These are phyloP conservation scores for Onygenales sp. DNA, from an alignment of 2,329 filamentous ascomycete genomes.

Conservation along the genomic window DNA sequence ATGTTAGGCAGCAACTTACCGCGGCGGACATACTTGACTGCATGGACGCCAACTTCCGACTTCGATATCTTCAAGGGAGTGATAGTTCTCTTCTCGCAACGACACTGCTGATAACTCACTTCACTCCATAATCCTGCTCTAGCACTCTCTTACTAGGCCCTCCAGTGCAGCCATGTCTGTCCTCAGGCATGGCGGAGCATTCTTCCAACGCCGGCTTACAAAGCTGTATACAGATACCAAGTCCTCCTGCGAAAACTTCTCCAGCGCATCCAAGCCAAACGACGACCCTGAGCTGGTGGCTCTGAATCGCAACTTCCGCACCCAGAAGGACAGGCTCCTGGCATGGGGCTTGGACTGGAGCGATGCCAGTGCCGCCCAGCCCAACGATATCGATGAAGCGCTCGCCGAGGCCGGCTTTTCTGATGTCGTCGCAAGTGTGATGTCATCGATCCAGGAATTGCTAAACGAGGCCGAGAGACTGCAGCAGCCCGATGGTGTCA, in stretches of 20 bases:
- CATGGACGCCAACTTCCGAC: neutral
- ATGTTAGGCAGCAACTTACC: constrained; percentile 2
- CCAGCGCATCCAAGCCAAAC: constrained; percentile 37
- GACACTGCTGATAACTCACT: too few relatives aligned
- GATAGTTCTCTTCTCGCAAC: neutral
- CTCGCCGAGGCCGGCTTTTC: constrained; percentile 53
- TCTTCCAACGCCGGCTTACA: constrained; percentile 43
- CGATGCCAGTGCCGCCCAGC: constrained; percentile 47
- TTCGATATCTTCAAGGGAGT: too few relatives aligned
- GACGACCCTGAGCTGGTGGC: constrained; percentile 45
- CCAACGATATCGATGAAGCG: constrained; percentile 54
- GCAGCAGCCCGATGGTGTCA: constrained; percentile 32
- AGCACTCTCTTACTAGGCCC: neutral
- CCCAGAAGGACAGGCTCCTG: constrained; percentile 54
- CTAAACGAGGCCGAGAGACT: constrained; percentile 53
- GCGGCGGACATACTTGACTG: neutral
- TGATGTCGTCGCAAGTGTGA: constrained; percentile 54
- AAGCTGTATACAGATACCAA: constrained; percentile 58
- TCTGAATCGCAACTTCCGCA: constrained; percentile 51
- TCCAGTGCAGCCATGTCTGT: constrained; percentile 33
- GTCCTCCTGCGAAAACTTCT: constrained; percentile 48
- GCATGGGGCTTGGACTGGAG: constrained; percentile 60
- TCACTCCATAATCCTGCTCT: too few relatives aligned
- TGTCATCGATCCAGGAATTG: constrained; percentile 54
- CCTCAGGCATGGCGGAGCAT: constrained; percentile 34